These are phyloP conservation scores for Exutisphaerella laricina DNA, from an alignment of 2,329 filamentous ascomycete species.

Conservation along the genomic window DNA sequence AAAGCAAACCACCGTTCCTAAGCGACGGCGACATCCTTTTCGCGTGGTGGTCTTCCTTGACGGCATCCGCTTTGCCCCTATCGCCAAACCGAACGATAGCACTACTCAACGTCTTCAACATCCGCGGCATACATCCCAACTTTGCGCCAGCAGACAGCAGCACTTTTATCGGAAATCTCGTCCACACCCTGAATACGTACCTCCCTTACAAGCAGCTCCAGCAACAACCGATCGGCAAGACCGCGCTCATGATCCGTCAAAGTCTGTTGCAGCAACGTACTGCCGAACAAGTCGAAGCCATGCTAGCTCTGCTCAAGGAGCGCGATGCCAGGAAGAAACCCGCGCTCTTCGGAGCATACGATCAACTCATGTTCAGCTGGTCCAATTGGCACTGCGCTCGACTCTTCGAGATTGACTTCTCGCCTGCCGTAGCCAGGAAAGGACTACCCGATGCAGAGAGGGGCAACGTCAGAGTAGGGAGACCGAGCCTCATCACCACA, in stretches of 20 bases:
- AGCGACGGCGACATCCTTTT: constrained; percentile 29
- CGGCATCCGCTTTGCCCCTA: background rate
- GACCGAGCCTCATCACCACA: constrained; percentile 8
- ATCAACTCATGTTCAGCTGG: constrained; percentile 4
- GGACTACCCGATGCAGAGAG: constrained; percentile 1
- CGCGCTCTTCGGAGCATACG: background rate
- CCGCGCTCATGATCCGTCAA: constrained; percentile 10
- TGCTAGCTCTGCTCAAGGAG: constrained; percentile 8
- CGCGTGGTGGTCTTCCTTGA: constrained; percentile 18
- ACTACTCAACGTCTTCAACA: constrained; percentile 23
- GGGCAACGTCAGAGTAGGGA: constrained; percentile 7
- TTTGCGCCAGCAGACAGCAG: constrained; percentile 3
- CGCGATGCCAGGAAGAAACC: background rate
- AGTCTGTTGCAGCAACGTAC: constrained; percentile 8
- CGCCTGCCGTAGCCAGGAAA: constrained; percentile 9
- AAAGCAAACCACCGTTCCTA: constrained; percentile 14
- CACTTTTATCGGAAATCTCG: constrained; percentile 6
- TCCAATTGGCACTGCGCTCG: constrained; percentile 17
- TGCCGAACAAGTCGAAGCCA: constrained; percentile 12
- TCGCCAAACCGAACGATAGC: background rate
- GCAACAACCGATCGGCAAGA: constrained; percentile 1
- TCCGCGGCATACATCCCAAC: constrained; percentile 19
- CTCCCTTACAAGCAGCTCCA: constrained; percentile 5
- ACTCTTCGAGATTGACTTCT: constrained; percentile 16
- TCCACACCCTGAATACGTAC: background rate